Evolutionary conservation across 345 rosid genomes (phyloP).

Genomic region (Syzygium aqueum): DNA sequence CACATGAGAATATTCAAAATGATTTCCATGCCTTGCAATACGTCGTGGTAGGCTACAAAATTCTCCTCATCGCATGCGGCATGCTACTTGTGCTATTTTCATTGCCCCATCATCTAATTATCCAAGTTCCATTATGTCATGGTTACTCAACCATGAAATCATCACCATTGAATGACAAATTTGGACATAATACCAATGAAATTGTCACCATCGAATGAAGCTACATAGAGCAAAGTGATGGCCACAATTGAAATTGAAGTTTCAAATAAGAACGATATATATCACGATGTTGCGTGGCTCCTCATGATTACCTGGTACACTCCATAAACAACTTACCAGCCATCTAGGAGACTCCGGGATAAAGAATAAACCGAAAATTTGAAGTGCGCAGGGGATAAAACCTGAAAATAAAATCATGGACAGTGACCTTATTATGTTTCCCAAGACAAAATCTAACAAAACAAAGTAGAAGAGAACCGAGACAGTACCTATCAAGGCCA

Average conservation of each 20-base stretch:
- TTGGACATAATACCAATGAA: neutral
- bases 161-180: neutral
- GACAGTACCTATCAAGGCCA: conserved; percentile 12
- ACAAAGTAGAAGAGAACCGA: neutral
- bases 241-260: neutral
- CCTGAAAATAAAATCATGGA: conserved; percentile 12
- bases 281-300: neutral
- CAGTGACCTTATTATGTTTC: neutral
- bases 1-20: neutral
- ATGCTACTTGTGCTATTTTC: neutral
- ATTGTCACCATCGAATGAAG: neutral
- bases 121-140: neutral
- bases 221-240: neutral
- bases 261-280: neutral
- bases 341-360: conserved; percentile 47
- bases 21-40: neutral
- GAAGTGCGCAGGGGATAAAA: conserved; percentile 15
- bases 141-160: neutral
- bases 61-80: neutral
- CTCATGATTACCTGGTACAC: neutral
- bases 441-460: neutral
- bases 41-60: neutral
- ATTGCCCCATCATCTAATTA: neutral
- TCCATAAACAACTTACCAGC: conserved; percentile 17
- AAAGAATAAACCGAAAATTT: conserved; percentile 22